phyloP scores from a whole-genome alignment of 2,329 filamentous ascomycete species.

The Diaporthe citriasiana region DNA sequence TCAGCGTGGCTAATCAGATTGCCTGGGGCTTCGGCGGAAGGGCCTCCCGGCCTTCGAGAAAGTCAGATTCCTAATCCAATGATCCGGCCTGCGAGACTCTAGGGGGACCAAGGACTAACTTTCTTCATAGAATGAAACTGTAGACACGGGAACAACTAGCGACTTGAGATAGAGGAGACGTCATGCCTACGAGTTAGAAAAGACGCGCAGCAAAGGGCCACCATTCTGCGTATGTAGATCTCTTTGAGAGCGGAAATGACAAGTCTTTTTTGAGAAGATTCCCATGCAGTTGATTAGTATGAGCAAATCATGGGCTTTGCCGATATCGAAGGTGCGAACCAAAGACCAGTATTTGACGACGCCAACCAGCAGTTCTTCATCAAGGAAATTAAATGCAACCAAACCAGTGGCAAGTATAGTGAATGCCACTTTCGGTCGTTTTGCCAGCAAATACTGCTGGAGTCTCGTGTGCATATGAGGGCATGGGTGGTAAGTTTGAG shows the following conservation, averaged over 20 bases:
- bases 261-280: neutral
- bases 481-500: neutral
- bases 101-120: neutral
- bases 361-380: neutral
- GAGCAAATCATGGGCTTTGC: too few species aligned
- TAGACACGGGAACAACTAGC: neutral
- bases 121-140: neutral
- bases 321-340: neutral
- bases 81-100: neutral
- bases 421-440: too few species aligned
- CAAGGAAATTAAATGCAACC: neutral
- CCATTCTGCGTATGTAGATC: too few species aligned
- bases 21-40: constrained; percentile 66
- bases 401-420: too few species aligned
- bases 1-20: constrained; percentile 67
- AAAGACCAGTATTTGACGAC: neutral
- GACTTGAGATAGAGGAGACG: neutral
- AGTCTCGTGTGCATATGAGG: neutral
- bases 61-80: constrained; percentile 18
- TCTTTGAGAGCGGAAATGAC: neutral
- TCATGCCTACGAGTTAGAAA: neutral
- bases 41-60: constrained; percentile 31
- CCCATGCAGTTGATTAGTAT: too few species aligned
- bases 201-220: neutral
- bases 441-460: neutral